Conservation (phyloP, 225 moss, liverwort and hornwort genomes). For the Bryoerythrophyllum caledonicum region DNA sequence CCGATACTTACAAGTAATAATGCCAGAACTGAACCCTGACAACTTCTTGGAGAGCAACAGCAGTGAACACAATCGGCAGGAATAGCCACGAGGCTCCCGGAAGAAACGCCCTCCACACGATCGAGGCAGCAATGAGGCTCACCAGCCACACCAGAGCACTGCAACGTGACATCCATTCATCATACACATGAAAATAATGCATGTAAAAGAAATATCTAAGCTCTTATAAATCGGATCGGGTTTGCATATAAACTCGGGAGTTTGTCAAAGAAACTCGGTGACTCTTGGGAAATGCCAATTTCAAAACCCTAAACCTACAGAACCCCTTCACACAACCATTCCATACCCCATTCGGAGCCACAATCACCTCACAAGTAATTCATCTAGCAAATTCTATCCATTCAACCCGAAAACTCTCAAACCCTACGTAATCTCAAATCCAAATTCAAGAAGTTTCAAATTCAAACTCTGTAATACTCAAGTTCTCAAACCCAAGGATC, state of each 20-base stretch:
- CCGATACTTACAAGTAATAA: constrained; percentile 74
- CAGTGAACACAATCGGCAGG: constrained; percentile 67
- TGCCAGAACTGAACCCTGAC: constrained; percentile 71
- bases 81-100: constrained; percentile 72
- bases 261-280: too few relatives aligned
- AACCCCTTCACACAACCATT: background rate
- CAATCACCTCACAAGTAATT: background rate
- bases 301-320: constrained; percentile 22
- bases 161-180: constrained; percentile 12
- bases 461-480: too few relatives aligned
- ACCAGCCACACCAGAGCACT: constrained; percentile 88
- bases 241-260: too few relatives aligned
- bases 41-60: constrained; percentile 80
- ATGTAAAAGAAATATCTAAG: too few relatives aligned
- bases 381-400: too few relatives aligned
- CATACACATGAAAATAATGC: background rate
- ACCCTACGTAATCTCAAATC: background rate
- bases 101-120: constrained; percentile 84
- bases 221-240: too few relatives aligned
- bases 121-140: constrained; percentile 69
- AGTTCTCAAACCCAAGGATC: too few relatives aligned
- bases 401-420: background rate
- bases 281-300: background rate
- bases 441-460: too few relatives aligned
- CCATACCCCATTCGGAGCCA: background rate